Conservation (phyloP, 495 filamentous ascomycete species). For the Penicillium atrosanguineum region DNA sequence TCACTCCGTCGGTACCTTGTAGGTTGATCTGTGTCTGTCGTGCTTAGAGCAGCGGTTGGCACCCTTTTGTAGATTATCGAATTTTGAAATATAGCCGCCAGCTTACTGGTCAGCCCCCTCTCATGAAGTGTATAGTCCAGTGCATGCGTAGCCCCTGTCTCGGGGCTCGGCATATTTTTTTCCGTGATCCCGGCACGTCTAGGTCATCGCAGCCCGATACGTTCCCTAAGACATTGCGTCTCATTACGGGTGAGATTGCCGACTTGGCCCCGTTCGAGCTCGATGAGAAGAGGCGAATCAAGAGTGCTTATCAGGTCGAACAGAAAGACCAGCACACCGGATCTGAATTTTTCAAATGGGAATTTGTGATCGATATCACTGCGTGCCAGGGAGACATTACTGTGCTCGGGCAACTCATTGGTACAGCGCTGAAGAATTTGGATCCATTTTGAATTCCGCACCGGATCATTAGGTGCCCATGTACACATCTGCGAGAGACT, state of each 20-base stretch:
- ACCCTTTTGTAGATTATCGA: constrained; percentile 38
- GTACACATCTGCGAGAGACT: constrained; percentile 23
- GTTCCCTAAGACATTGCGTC: constrained; percentile 30
- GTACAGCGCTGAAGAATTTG: constrained; percentile 12
- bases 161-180: neutral
- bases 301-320: constrained; percentile 34
- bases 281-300: constrained; percentile 39
- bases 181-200: neutral
- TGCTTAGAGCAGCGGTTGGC: constrained; percentile 16
- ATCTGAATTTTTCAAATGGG: constrained; percentile 21
- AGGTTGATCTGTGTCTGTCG: constrained; percentile 15
- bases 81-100: constrained; percentile 25
- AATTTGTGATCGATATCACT: constrained; percentile 6
- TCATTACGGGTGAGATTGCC: constrained; percentile 34
- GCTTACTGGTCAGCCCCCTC: constrained; percentile 1
- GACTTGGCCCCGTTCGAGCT: constrained; percentile 45
- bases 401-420: constrained; percentile 9
- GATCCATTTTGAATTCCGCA: constrained; percentile 10
- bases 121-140: neutral
- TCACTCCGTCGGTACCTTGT: neutral
- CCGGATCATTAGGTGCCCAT: constrained; percentile 20
- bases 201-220: constrained; percentile 26
- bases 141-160: neutral
- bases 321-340: constrained; percentile 28
- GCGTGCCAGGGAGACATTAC: neutral